Base-by-base conservation (phyloP, 2,329 filamentous ascomycete species). In the Aspergillus amoenus region DNA sequence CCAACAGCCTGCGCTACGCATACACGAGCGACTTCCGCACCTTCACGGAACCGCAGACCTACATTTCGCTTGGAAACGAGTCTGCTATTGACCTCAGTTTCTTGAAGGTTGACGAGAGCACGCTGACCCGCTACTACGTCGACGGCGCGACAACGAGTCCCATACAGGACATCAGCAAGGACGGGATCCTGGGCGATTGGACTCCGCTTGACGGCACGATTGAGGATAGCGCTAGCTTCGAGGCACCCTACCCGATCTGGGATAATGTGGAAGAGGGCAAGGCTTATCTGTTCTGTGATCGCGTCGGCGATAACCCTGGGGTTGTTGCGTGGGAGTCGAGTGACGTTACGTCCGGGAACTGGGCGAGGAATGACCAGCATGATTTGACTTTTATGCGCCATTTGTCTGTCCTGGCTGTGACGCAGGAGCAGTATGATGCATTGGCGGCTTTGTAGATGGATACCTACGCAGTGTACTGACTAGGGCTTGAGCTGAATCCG, bases 381-480 rank as follows among this genome's bases (percentile, higher is more conserved):
- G 53, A 61, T 47, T 22, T 62, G 52, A 55, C 49, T 0, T 58
- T 48, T 8, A 56, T 61, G 58, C 43, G 60, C 13, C 60, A 62
- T 37, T 37, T 55, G 21, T 62, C 60, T 1, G 56, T 62, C 5
- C 30, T 61, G 5, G 5, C 55, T 0, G 56, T 62, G 4, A 60
- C 55, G 2, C 52, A 58, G 41, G 42, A 56, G 27, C 60, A 62
- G 52, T 62, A 60, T 40, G 52, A 60, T 43, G 55, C 60, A 8
- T 30, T 62, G 61, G 61, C 42, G 30, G 46, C 56, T 69, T 67
- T 68, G 78, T 68, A 74, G 81, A 68, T 17, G 5, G 18, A 18
- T 18, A 18, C 18, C 18, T 18, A 18, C 21, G 4, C 21, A 21
- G 4, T 21, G 21, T 4, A 21, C 21, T 21, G 21, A 21, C 21